Percentiles rank a stretch among this genome's conserved stretches.
Evolutionary conservation across 2,329 filamentous ascomycete genomes (phyloP).

Genomic region (Aspergillus ruber): DNA sequence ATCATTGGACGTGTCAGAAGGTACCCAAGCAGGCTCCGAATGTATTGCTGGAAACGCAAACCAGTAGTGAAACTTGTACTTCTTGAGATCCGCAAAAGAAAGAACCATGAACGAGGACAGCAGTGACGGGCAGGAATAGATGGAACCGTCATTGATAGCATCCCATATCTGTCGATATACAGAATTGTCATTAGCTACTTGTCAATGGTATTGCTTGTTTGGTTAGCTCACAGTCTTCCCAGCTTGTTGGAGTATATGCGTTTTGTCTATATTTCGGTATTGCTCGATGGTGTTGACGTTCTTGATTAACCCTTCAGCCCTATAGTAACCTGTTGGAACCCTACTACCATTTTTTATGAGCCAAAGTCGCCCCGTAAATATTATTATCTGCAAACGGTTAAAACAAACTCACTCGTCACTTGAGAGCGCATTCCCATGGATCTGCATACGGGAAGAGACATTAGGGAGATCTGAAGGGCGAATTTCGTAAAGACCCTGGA

Average conservation of each 20-base stretch:
- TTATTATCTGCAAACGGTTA: neutral
- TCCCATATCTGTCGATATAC: constrained; percentile 75
- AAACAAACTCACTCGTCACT: constrained; percentile 63
- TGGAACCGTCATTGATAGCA: constrained; percentile 90
- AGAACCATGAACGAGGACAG: constrained; percentile 83
- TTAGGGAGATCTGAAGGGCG: constrained; percentile 63
- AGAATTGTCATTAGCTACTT: constrained; percentile 7
- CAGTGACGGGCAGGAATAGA: constrained; percentile 89
- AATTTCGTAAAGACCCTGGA: constrained; percentile 85
- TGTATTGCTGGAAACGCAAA: constrained; percentile 93
- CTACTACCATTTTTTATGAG: constrained; percentile 35
- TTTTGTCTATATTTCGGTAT: constrained; percentile 77
- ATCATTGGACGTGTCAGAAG: constrained; percentile 32
- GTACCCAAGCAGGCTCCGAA: constrained; percentile 76
- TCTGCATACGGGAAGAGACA: constrained; percentile 80
- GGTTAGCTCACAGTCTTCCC: constrained; percentile 61
- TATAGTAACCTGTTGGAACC: constrained; percentile 62
- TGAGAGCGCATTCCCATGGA: constrained; percentile 78
- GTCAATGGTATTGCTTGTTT: neutral
- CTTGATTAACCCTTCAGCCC: constrained; percentile 87
- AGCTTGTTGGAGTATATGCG: constrained; percentile 67
- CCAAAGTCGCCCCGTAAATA: neutral
- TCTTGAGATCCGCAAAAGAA: constrained; percentile 93
- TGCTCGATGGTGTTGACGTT: constrained; percentile 96
- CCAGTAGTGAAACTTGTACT: constrained; percentile 97